Percentiles rank a stretch among this genome's conserved stretches.
phyloP scores from a whole-genome alignment of 345 rosid species.

The Eucalyptus globulus region DNA sequence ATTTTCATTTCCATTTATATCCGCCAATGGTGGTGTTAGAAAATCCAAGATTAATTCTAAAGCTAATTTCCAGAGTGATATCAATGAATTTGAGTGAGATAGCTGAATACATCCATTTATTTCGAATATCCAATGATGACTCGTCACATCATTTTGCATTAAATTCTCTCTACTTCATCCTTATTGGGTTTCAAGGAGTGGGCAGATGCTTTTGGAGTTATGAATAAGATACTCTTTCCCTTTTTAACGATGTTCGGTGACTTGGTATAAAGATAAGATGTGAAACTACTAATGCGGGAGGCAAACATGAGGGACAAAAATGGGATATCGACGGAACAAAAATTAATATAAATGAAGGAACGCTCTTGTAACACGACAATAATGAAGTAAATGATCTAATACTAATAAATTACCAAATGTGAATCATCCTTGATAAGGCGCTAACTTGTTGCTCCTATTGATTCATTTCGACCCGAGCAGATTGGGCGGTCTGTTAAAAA shows the following conservation, averaged over 20 bases:
- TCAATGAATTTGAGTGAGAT: neutral
- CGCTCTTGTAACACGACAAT: fast-evolving
- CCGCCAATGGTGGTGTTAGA: neutral
- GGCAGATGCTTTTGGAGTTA: neutral
- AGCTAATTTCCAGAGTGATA: neutral
- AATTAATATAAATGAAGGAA: neutral
- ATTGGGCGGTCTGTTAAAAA: neutral
- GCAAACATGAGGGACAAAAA: neutral
- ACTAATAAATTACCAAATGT: neutral
- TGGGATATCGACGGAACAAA: fast-evolving
- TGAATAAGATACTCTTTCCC: neutral
- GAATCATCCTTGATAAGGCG: fast-evolving
- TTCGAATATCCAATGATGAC: neutral
- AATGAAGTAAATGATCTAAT: neutral
- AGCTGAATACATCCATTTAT: neutral
- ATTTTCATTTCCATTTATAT: neutral
- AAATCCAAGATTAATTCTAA: neutral
- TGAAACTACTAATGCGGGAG: fast-evolving
- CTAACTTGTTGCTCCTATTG: neutral
- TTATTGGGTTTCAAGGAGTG: neutral
- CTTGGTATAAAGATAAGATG: neutral
- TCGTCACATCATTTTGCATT: neutral
- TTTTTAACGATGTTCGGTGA: neutral
- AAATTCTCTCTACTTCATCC: neutral
- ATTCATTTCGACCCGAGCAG: neutral